Conservation (phyloP, 768 basidiomycete genomes). For the Leccinum incarnatum region DNA sequence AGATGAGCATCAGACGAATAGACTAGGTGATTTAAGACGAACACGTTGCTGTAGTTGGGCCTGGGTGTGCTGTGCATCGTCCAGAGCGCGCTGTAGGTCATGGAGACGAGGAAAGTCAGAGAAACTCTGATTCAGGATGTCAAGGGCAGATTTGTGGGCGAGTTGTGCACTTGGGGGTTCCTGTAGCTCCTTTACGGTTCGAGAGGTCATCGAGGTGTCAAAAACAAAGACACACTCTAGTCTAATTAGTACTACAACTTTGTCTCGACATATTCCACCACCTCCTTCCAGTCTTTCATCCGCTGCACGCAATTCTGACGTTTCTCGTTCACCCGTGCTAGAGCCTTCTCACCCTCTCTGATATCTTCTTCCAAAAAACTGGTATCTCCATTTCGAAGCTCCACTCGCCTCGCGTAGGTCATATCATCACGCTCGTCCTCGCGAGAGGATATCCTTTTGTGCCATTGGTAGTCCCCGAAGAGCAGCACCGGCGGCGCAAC, state of each 20-base stretch:
- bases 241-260: background rate
- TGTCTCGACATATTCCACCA: constrained; percentile 45
- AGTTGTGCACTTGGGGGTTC: constrained; percentile 45
- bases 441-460: constrained; percentile 50
- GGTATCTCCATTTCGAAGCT: constrained; percentile 43
- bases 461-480: constrained; percentile 80
- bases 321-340: constrained; percentile 44
- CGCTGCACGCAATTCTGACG: constrained; percentile 45
- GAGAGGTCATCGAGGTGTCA: constrained; percentile 37
- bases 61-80: constrained; percentile 39
- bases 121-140: constrained; percentile 46
- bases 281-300: constrained; percentile 64
- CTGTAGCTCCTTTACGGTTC: constrained; percentile 47
- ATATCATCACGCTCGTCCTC: constrained; percentile 49
- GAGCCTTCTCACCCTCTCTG: constrained; percentile 26
- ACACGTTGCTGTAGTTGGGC: constrained; percentile 46
- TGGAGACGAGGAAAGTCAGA: constrained; percentile 50
- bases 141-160: constrained; percentile 35
- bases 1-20: constrained; percentile 13
- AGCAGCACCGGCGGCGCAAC: constrained; percentile 57
- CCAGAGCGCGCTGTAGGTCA: constrained; percentile 43
- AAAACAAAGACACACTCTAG: too few relatives aligned
- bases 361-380: constrained; percentile 57
- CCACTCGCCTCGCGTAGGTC: constrained; percentile 49
- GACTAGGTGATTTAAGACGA: constrained; percentile 29